Evolutionary conservation across 2,329 filamentous ascomycete species (phyloP).

Genomic region (Dactylonectria macrodidyma): DNA sequence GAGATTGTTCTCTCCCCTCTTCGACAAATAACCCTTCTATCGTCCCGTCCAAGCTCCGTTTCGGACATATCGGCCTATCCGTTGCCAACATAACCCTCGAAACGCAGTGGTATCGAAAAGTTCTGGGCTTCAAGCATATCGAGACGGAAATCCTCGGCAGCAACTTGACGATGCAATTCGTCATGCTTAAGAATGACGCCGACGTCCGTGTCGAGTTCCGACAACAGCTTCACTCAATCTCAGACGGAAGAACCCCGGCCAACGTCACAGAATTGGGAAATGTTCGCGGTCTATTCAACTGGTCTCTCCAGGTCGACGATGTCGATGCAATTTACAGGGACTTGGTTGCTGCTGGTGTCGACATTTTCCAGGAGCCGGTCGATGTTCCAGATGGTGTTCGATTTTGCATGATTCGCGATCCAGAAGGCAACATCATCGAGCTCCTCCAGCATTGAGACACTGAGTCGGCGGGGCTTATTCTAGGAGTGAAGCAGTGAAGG

Average conservation of each 20-base stretch:
- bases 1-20: background rate
- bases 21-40: background rate
- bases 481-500: background rate
- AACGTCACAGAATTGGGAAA: conserved; percentile 6
- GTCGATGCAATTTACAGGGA: conserved; percentile 1
- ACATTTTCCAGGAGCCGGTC: conserved; percentile 9
- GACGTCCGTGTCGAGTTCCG: conserved; percentile 14
- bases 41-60: conserved; percentile 3
- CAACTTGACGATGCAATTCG: conserved; percentile 3
- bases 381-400: background rate
- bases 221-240: background rate
- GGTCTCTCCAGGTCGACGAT: conserved; percentile 11
- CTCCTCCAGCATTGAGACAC: conserved; percentile 1
- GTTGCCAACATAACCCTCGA: conserved; percentile 12
- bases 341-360: conserved; percentile 1
- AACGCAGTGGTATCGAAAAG: conserved; percentile 6
- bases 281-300: conserved; percentile 8
- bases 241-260: background rate
- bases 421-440: conserved; percentile 7
- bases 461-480: background rate
- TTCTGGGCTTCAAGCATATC: conserved; percentile 11
- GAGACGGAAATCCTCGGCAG: conserved; percentile 11
- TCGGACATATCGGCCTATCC: conserved; percentile 5
- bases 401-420: conserved; percentile 12
- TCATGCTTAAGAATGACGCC: conserved; percentile 11